Evolutionary conservation across 345 rosid species (phyloP).

Genomic region (Salix exigua): DNA sequence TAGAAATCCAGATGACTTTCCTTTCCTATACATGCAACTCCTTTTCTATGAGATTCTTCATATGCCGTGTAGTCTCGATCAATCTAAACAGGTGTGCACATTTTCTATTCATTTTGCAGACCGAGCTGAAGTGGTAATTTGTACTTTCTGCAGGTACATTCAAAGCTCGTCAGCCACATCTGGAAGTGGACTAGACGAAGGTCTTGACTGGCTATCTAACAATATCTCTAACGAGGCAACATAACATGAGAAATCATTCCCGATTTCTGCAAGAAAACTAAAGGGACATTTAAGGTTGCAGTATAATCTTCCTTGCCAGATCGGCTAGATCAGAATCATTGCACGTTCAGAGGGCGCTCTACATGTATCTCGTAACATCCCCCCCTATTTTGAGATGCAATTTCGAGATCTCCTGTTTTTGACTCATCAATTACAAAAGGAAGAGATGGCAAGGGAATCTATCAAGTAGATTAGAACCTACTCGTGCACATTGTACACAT

Average conservation of each 20-base stretch:
- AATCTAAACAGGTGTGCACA: neutral
- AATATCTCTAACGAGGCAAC: constrained; percentile 31
- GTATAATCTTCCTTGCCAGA: neutral
- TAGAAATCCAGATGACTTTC: neutral
- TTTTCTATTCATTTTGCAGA: constrained; percentile 31
- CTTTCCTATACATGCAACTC: neutral
- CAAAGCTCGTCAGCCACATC: constrained; percentile 50
- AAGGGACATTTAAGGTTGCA: neutral
- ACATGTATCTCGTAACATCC: neutral
- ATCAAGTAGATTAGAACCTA: neutral
- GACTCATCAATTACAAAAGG: neutral
- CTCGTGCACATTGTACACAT: neutral
- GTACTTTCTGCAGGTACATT: constrained; percentile 41
- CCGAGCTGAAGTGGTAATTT: constrained; percentile 35
- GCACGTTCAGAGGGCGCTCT: neutral
- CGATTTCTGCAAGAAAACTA: neutral
- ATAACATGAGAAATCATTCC: neutral
- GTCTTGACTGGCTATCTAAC: constrained; percentile 56
- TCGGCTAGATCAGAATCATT: neutral
- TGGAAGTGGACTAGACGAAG: constrained; percentile 55
- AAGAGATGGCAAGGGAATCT: neutral
- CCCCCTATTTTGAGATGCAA: neutral
- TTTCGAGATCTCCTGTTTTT: neutral
- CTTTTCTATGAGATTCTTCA: neutral
- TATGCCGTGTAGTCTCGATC: neutral